Percentiles rank a stretch among this genome's conserved stretches.
Evolutionary conservation across 768 basidiomycete species (phyloP).

Genomic region (Kwoniella newhampshirensis): DNA sequence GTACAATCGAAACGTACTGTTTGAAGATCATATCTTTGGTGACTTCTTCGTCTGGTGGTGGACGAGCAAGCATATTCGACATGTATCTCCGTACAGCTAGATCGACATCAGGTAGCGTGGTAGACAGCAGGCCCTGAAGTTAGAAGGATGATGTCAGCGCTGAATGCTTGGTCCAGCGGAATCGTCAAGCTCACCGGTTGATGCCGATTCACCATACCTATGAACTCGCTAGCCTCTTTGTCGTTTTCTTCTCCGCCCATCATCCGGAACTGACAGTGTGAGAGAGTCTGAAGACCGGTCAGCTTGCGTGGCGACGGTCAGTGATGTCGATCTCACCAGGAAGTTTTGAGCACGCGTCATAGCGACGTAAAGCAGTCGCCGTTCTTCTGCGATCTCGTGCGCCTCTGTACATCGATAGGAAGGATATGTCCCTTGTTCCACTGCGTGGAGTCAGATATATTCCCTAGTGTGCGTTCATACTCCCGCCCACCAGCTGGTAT

Average conservation of each 20-base stretch:
- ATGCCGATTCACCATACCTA: slow-evolving; percentile 57
- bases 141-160: not conserved
- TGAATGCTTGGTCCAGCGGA: not conserved
- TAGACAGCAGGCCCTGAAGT: slow-evolving; percentile 56
- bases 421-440: slow-evolving; percentile 73
- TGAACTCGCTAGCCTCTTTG: slow-evolving; percentile 63
- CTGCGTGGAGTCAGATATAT: slow-evolving; percentile 53
- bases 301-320: slow-evolving; percentile 1
- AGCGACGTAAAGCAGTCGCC: slow-evolving; percentile 81
- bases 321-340: slow-evolving; percentile 52
- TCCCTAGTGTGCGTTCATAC: not conserved
- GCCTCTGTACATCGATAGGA: slow-evolving; percentile 61
- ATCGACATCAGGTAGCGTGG: slow-evolving; percentile 57
- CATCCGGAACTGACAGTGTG: slow-evolving; percentile 48
- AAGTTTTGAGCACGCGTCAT: slow-evolving; percentile 79
- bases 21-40: slow-evolving; percentile 43
- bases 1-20: slow-evolving; percentile 28
- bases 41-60: slow-evolving; percentile 30
- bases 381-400: slow-evolving; percentile 77
- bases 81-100: slow-evolving; percentile 58
- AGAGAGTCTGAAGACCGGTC: slow-evolving; percentile 35
- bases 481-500: slow-evolving; percentile 50
- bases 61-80: slow-evolving; percentile 58
- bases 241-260: slow-evolving; percentile 59
- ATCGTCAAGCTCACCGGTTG: slow-evolving; percentile 55